A percentile compares a stretch with the other conserved stretches of the same genome.
Evolutionary conservation across 495 filamentous ascomycete genomes (phyloP).

Genomic region (Hyphodiscus hymeniophilus): DNA sequence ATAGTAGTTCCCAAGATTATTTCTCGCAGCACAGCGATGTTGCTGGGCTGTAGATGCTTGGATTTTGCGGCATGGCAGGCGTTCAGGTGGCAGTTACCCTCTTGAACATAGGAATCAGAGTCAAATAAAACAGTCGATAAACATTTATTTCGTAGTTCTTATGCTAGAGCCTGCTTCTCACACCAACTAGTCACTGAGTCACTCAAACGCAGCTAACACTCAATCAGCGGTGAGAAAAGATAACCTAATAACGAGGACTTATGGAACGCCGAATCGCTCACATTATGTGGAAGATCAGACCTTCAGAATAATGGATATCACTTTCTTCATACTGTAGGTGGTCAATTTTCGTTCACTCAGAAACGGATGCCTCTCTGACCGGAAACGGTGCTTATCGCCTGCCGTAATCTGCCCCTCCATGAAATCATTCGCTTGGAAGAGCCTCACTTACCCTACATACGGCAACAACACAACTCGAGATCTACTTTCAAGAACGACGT

Average conservation of each 20-base stretch:
- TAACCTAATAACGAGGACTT: background rate
- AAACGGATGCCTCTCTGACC: too few relatives aligned
- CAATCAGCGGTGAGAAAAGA: background rate
- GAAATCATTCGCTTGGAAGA: conserved; percentile 2
- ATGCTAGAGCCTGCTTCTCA: background rate
- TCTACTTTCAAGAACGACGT: background rate
- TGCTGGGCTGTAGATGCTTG: conserved; percentile 3
- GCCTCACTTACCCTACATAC: conserved; percentile 15
- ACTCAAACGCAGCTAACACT: background rate
- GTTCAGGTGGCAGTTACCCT: background rate
- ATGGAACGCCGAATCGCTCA: too few relatives aligned
- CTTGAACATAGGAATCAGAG: background rate
- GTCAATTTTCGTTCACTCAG: too few relatives aligned
- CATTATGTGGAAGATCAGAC: too few relatives aligned
- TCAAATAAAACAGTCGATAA: background rate
- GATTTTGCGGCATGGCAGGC: conserved; percentile 12
- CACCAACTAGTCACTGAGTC: background rate
- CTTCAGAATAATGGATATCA: too few relatives aligned
- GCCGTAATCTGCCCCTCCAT: too few relatives aligned
- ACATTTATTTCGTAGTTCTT: background rate
- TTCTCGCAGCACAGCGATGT: conserved; percentile 11
- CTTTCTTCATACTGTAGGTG: too few relatives aligned
- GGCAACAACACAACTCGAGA: conserved; percentile 10
- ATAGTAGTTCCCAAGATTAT: conserved; percentile 12
- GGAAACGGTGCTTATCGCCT: too few relatives aligned